Conservation (phyloP, 2,329 filamentous ascomycete genomes). For the Stagonosporopsis tanaceti region DNA sequence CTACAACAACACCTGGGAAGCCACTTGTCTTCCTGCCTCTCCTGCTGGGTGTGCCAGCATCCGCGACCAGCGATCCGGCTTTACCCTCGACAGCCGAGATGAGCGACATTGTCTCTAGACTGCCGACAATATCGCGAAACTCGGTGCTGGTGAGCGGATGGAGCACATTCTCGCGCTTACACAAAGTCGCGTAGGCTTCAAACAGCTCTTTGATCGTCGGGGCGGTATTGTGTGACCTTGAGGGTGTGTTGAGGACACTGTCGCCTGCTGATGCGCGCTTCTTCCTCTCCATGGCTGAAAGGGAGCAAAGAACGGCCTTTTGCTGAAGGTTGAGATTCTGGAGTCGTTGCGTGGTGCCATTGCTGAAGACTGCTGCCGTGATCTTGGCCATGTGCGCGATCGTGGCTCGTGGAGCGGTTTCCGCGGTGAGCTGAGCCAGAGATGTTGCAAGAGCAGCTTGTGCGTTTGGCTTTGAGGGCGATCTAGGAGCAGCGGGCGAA, state of each 20-base stretch:
- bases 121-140: slow-evolving; percentile 90
- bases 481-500: slow-evolving; percentile 55
- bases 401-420: slow-evolving; percentile 85
- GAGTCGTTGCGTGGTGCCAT: slow-evolving; percentile 84
- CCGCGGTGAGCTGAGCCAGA: slow-evolving; percentile 69
- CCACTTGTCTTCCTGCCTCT: slow-evolving; percentile 59
- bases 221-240: slow-evolving; percentile 61
- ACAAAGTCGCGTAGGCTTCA: slow-evolving; percentile 82
- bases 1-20: slow-evolving; percentile 60
- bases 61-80: slow-evolving; percentile 68
- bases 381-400: slow-evolving; percentile 93
- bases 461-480: slow-evolving; percentile 50
- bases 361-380: slow-evolving; percentile 87
- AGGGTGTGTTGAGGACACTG: slow-evolving; percentile 50
- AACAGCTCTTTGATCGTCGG: slow-evolving; percentile 87
- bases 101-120: slow-evolving; percentile 86
- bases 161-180: slow-evolving; percentile 85
- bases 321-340: slow-evolving; percentile 93
- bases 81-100: slow-evolving; percentile 75
- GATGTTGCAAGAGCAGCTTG: slow-evolving; percentile 51
- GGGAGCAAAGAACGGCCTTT: slow-evolving; percentile 89
- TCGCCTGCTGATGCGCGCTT: slow-evolving; percentile 58
- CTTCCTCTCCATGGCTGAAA: slow-evolving; percentile 85
- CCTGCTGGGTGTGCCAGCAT: slow-evolving; percentile 75
- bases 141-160: slow-evolving; percentile 90